Base-by-base conservation (phyloP, 331 rosid genomes). In the Cydonia oblonga region DNA sequence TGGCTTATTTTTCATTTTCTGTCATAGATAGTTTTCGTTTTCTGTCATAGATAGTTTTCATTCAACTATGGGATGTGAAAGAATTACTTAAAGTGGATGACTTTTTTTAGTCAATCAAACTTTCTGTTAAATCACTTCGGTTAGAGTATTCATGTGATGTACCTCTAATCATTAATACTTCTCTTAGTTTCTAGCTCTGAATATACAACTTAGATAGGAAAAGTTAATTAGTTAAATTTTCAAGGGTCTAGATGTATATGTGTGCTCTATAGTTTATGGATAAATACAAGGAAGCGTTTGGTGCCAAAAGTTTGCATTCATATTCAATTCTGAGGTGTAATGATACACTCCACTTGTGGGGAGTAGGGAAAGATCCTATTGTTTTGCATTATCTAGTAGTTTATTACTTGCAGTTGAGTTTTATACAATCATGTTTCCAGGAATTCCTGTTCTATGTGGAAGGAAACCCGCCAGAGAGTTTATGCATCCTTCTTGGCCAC, bases 381-480 rank as follows among this genome's bases (percentile, higher is more conserved):
- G n/a, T 54, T 42, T 44, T 71, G 59, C 18, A 25, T 64, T 57
- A 20, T 74, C 24, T 18, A 56, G 14, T 26, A 19, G 32, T 46
- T 26, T 64, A 35, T 70, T 59, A 9, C 24, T 67, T 72, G 51
- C 6, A 67, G 4, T 30, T 65, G 6, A 69, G 60, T 29, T 69
- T 5, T 28, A 11, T 44, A 24, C 20, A 15, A 79, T 46, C 64
- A 70, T 77, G 60, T 38, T 51, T 52, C 59, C 81, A 86, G 90
- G 82, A 56, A 65, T 71, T 71, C 28, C 64, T 16, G 72, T 63
- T 67, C 78, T 75, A 29, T 76, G 46, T 62, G 78, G 82, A 80
- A 32, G 82, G 79, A 68, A 64, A 24, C 74, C 51, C 57, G 15
- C 68, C 20, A 74, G 69, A 42, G 76, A 28, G 44, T 56, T 57